phyloP scores from a whole-genome alignment of 1,284 basidiomycete genomes.

The Pterulicium gracile region DNA sequence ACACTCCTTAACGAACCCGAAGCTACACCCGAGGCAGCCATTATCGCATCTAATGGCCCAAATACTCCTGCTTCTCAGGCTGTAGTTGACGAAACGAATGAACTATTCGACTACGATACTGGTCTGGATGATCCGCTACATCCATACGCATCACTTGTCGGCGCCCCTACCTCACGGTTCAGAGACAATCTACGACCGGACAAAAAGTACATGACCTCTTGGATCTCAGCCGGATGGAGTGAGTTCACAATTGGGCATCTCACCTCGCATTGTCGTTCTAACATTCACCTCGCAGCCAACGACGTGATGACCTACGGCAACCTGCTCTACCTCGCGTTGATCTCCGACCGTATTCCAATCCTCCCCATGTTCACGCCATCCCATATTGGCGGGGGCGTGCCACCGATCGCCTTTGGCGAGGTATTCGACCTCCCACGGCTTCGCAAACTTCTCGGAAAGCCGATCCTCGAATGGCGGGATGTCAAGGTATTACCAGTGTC shows the following conservation, averaged over 20 bases:
- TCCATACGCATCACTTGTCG: background rate
- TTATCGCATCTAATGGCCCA: background rate
- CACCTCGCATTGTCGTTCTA: too few relatives aligned
- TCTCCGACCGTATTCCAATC: constrained; percentile 57
- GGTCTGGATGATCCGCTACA: background rate
- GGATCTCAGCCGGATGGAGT: constrained; percentile 67
- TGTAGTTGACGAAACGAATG: background rate
- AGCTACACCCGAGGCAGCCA: background rate
- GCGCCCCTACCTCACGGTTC: background rate
- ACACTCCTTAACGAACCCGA: too few relatives aligned
- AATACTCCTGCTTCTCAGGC: background rate
- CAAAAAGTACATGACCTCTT: constrained; percentile 55
- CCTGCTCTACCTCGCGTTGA: constrained; percentile 51
- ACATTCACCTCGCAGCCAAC: constrained; percentile 54
- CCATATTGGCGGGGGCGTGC: constrained; percentile 42
- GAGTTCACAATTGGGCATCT: too few relatives aligned
- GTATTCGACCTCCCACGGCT: constrained; percentile 42
- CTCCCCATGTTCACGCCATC: constrained; percentile 55
- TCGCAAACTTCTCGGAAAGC: constrained; percentile 26
- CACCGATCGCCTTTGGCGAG: constrained; percentile 35
- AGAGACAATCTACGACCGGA: constrained; percentile 45
- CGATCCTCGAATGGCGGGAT: constrained; percentile 45
- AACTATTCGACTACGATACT: too few relatives aligned
- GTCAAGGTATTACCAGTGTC: too few relatives aligned
- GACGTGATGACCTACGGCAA: constrained; percentile 64